phyloP scores from a whole-genome alignment of 192 early-diverging fungal species.

The Geranomyces michiganensis region DNA sequence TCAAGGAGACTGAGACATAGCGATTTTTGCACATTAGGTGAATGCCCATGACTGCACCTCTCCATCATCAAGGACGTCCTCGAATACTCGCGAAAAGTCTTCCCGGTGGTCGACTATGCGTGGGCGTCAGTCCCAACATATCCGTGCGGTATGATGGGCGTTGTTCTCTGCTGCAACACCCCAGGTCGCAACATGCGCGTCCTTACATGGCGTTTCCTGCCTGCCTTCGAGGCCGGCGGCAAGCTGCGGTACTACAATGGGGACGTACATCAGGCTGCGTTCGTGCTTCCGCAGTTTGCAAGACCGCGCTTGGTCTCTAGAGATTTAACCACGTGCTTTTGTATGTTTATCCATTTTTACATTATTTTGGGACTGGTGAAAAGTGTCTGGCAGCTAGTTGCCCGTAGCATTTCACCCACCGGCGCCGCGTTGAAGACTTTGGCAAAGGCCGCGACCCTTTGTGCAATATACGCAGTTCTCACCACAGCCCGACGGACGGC shows the following conservation, averaged over 20 bases:
- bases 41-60: constrained; percentile 99
- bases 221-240: neutral
- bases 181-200: constrained; percentile 68
- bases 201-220: constrained; percentile 9
- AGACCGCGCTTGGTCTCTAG: constrained; percentile 51
- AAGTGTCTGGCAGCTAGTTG: too few relatives aligned
- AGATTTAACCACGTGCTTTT: neutral
- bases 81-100: constrained; percentile 76
- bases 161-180: constrained; percentile 91
- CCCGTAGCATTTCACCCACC: too few relatives aligned
- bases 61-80: constrained; percentile 90
- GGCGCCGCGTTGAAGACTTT: too few relatives aligned
- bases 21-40: too few relatives aligned
- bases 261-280: constrained; percentile 89
- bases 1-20: constrained; percentile 89
- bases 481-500: too few relatives aligned
- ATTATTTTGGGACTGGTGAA: neutral
- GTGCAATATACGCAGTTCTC: too few relatives aligned
- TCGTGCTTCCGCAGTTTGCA: constrained; percentile 92
- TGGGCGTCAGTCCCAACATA: constrained; percentile 96
- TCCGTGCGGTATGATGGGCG: constrained; percentile 97
- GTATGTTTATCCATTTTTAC: neutral
- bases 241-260: constrained; percentile 93
- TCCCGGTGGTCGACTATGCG: constrained; percentile 91
- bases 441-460: too few relatives aligned